Evolutionary conservation across 2,329 filamentous ascomycete species (phyloP).

Genomic region (Arthrobotrys conoides): DNA sequence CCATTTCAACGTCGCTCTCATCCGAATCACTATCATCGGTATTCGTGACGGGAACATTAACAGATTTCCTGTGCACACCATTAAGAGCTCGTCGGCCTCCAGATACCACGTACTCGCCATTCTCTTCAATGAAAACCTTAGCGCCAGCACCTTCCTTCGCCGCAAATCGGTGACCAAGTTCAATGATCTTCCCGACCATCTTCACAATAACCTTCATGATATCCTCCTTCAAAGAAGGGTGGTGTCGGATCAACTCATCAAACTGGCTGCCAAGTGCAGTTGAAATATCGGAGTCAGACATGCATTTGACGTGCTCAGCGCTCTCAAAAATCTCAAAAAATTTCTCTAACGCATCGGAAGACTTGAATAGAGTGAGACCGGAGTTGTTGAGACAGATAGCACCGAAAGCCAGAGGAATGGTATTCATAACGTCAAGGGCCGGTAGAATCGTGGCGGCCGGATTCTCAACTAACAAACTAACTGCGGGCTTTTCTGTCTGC

Average conservation of each 20-base stretch:
- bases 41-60: conserved; percentile 49
- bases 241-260: conserved; percentile 94
- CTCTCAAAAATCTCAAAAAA: conserved; percentile 99
- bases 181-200: conserved; percentile 86
- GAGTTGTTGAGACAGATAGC: conserved; percentile 92
- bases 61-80: conserved; percentile 65
- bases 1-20: conserved; percentile 75
- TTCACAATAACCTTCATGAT: conserved; percentile 89
- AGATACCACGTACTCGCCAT: conserved; percentile 74
- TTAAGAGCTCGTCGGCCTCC: conserved; percentile 69
- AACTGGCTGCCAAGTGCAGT: conserved; percentile 84
- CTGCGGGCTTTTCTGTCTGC: conserved; percentile 31
- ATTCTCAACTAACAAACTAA: conserved; percentile 49
- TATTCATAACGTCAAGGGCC: conserved; percentile 88
- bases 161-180: conserved; percentile 80
- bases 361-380: conserved; percentile 88
- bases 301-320: conserved; percentile 84
- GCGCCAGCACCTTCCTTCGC: conserved; percentile 80
- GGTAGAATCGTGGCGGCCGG: conserved; percentile 82
- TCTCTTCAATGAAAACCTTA: conserved; percentile 78
- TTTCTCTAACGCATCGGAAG: conserved; percentile 83
- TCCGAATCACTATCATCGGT: conserved; percentile 59
- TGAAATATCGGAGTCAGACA: conserved; percentile 81
- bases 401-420: conserved; percentile 88
- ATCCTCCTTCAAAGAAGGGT: conserved; percentile 82